Base-by-base conservation (phyloP, 106 monocot species). In the Alisma plantagoaquatica region DNA sequence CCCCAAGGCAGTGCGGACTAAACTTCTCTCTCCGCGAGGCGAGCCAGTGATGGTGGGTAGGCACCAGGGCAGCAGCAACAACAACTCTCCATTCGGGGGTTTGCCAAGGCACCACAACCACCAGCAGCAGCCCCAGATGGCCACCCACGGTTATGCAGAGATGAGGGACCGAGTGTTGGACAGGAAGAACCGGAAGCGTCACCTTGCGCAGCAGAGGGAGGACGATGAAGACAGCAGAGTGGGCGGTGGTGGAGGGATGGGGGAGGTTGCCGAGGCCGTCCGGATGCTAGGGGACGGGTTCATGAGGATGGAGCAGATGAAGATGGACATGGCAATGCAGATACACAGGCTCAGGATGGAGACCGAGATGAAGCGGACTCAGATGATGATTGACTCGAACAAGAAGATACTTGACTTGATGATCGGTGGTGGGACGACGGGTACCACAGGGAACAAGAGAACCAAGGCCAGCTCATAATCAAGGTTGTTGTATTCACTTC, bases 301-400 rank as follows among this genome's bases (percentile, higher is more conserved):
- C 51, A 43, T 98, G 71, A 72, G 79, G 53, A 78, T 82, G 73
- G 89, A 98, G 78, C 70, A 76, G 71, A 76, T 73, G 81, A 98
- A 89, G 73, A 85, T 98, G 96, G 96, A 98, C 52, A 77, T 77
- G 81, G 70, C 70, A 4, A 73, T 70, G 60, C 78, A 98, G 65
- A 78, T 81, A 38, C 85, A 98, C 66, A 73, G 72, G 78, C 54
- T 60, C 67, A 74, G 81, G 67, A 89, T 89, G 89, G 89, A 98
- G 33, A 79, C 75, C 78, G 81, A 98, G 76, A 62, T 90, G 29
- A 85, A 82, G 59, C 65, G 89, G 22, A 90, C 84, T 3, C 71
- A 90, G 73, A 78, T 85, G 74, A 61, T 98, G 1, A 68, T 98
- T 9, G 96, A 98, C 29, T 33, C 75, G 0, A 88, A 96, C 66